Evolutionary conservation across 1,139 yeast genomes (phyloP).

Genomic region (Magnusiomyces magnusii): DNA sequence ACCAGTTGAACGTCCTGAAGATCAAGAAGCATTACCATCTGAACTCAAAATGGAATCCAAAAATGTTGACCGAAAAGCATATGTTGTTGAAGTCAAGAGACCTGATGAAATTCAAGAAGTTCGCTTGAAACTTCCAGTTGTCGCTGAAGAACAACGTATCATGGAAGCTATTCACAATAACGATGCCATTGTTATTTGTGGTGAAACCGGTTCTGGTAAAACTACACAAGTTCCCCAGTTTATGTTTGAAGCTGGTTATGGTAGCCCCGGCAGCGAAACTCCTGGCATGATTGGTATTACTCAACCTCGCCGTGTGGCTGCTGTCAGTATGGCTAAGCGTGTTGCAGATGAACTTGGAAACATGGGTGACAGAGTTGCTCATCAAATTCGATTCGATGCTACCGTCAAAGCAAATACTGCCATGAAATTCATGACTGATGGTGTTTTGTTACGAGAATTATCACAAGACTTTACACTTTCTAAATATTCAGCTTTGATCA

Average conservation of each 20-base stretch:
- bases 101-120: constrained; percentile 54
- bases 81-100: constrained; percentile 61
- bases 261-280: constrained; percentile 51
- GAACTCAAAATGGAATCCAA: constrained; percentile 41
- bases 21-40: constrained; percentile 32
- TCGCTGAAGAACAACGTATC: constrained; percentile 80
- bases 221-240: constrained; percentile 98
- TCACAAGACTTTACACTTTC: constrained; percentile 73
- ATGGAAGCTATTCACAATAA: constrained; percentile 96
- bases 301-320: constrained; percentile 98
- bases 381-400: constrained; percentile 88
- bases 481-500: constrained; percentile 77
- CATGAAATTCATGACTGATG: constrained; percentile 97
- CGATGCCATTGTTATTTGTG: constrained; percentile 86
- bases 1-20: constrained; percentile 33
- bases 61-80: constrained; percentile 48
- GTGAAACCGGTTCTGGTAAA: constrained; percentile 98
- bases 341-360: constrained; percentile 78
- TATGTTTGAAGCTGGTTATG: constrained; percentile 83
- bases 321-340: constrained; percentile 94
- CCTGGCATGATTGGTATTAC: constrained; percentile 96
- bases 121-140: constrained; percentile 76
- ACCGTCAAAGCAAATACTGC: constrained; percentile 63
- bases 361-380: constrained; percentile 69
- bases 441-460: constrained; percentile 89